Evolutionary conservation across 805 yeast genomes (phyloP).

Genomic region (Torulaspora delbrueckii): DNA sequence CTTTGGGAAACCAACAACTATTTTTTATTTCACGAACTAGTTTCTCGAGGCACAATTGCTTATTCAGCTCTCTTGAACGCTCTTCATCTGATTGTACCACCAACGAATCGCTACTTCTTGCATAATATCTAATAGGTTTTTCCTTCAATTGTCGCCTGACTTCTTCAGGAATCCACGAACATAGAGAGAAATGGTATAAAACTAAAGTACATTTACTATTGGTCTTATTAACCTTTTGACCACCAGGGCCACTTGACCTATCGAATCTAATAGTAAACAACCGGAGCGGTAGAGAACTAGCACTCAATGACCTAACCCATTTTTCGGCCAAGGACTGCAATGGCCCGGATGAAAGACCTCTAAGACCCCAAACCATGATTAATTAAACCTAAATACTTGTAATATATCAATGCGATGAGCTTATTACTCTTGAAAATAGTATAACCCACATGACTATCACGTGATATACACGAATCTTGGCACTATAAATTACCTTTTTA

Average conservation of each 20-base stretch:
- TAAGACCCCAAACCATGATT: not conserved
- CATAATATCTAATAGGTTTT: conserved; percentile 47
- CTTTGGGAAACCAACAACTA: conserved; percentile 45
- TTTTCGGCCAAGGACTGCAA: conserved; percentile 8
- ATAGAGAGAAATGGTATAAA: conserved; percentile 42
- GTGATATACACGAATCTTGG: not conserved
- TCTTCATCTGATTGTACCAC: conserved; percentile 56
- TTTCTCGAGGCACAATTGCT: conserved; percentile 55
- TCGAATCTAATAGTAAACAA: conserved; percentile 26
- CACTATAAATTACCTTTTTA: not conserved
- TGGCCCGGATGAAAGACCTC: not conserved
- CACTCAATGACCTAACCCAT: conserved; percentile 44
- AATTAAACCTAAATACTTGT: not conserved
- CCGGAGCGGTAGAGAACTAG: conserved; percentile 26
- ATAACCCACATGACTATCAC: not conserved
- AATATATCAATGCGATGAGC: not conserved
- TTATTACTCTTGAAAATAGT: not conserved
- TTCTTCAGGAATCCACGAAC: conserved; percentile 57
- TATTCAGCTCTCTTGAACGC: conserved; percentile 55
- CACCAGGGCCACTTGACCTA: conserved; percentile 80
- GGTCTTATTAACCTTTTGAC: conserved; percentile 78
- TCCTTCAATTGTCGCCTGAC: conserved; percentile 41
- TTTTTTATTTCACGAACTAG: conserved; percentile 48
- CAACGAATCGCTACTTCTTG: conserved; percentile 48
- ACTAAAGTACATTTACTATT: conserved; percentile 57